phyloP scores from a whole-genome alignment of 371 early-diverging fungal genomes.

The Rhizomucor miehei region DNA sequence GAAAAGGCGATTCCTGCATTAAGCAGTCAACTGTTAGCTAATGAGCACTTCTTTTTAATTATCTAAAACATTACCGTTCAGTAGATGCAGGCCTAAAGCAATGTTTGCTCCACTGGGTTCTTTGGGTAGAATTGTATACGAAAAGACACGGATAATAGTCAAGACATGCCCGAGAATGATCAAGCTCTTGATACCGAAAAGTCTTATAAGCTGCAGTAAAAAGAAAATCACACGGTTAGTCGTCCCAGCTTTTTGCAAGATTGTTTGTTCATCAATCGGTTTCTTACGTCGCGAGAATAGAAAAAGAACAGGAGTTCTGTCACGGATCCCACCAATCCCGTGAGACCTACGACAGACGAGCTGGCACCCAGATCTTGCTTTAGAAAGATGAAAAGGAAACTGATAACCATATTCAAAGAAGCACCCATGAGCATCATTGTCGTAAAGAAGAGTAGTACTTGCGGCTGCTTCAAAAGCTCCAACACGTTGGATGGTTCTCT shows the following conservation, averaged over 20 bases:
- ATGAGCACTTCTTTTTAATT: neutral
- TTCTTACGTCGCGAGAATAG: constrained; percentile 49
- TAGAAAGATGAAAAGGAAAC: constrained; percentile 46
- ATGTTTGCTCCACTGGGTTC: constrained; percentile 44
- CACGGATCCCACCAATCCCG: constrained; percentile 46
- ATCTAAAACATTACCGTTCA: constrained; percentile 28
- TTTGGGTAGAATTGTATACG: constrained; percentile 47
- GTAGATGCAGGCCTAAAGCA: constrained; percentile 42
- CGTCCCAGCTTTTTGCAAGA: too few relatives aligned
- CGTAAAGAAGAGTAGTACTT: constrained; percentile 39
- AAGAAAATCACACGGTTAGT: too few relatives aligned
- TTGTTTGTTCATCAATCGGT: too few relatives aligned
- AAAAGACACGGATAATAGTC: constrained; percentile 47
- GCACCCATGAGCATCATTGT: constrained; percentile 58
- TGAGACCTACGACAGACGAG: constrained; percentile 42
- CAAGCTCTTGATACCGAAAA: constrained; percentile 46
- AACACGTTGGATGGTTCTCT: constrained; percentile 31
- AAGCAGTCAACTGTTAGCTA: neutral
- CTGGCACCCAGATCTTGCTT: constrained; percentile 48
- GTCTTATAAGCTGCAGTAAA: constrained; percentile 35
- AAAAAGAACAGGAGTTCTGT: constrained; percentile 50
- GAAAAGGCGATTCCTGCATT: constrained; percentile 43
- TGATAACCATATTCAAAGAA: constrained; percentile 49
- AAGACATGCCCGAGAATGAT: constrained; percentile 47
- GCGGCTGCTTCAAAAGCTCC: constrained; percentile 36